Percentiles rank a stretch among this genome's conserved stretches.
Conservation (phyloP, 805 yeast genomes). For the Pichia membranifaciens region DNA sequence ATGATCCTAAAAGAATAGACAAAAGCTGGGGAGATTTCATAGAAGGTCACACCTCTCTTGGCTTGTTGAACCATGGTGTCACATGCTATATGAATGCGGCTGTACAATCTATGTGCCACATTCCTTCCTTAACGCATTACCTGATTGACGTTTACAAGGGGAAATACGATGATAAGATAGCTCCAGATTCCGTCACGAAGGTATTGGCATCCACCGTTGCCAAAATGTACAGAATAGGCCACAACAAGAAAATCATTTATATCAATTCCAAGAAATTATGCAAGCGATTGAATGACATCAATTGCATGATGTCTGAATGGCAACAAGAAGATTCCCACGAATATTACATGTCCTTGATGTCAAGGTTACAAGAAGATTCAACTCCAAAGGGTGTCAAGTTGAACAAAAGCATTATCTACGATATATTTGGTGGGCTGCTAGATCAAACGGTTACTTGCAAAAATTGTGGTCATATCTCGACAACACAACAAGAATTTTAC, state of each 20-base stretch:
- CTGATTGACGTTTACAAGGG: conserved; percentile 57
- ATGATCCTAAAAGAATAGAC: conserved; percentile 48
- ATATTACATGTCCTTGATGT: conserved; percentile 86
- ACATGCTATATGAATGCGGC: conserved; percentile 97
- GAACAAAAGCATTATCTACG: conserved; percentile 77
- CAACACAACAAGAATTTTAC: conserved; percentile 88
- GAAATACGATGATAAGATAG: conserved; percentile 41
- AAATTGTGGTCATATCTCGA: conserved; percentile 73
- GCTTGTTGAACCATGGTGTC: conserved; percentile 85
- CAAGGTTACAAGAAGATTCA: conserved; percentile 84
- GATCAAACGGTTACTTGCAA: conserved; percentile 82
- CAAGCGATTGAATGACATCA: conserved; percentile 69
- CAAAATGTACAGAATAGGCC: conserved; percentile 62
- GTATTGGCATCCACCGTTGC: conserved; percentile 62
- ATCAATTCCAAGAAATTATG: conserved; percentile 75
- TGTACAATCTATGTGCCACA: conserved; percentile 81
- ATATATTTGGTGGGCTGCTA: conserved; percentile 88
- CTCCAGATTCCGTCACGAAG: conserved; percentile 55
- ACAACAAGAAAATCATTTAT: conserved; percentile 36
- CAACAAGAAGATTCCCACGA: conserved; percentile 98
- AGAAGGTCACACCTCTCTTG: conserved; percentile 52
- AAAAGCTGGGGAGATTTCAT: conserved; percentile 67
- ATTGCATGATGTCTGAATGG: conserved; percentile 96
- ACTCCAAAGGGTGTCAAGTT: conserved; percentile 87
- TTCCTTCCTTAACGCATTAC: conserved; percentile 87